Percentiles rank a stretch among this genome's conserved stretches.
Evolutionary conservation across 805 yeast genomes (phyloP).

Genomic region (Wickerhamiella occidentalis): DNA sequence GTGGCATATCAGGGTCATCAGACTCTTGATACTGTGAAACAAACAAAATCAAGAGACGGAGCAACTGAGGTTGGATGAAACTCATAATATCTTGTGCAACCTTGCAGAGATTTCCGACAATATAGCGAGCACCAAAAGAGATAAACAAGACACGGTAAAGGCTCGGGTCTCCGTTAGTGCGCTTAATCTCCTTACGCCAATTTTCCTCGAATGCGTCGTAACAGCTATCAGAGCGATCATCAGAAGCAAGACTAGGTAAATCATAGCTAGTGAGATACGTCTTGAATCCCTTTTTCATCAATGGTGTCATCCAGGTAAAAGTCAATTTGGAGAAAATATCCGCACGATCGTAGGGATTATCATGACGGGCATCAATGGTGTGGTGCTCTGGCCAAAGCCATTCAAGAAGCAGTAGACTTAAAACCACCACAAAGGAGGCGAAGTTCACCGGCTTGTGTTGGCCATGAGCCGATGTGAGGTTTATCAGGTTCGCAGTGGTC

Average conservation of each 20-base stretch:
- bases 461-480: slow-evolving; percentile 19
- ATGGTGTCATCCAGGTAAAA: slow-evolving; percentile 81
- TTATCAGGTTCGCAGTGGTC: slow-evolving; percentile 36
- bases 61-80: slow-evolving; percentile 76
- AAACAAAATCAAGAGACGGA: slow-evolving; percentile 51
- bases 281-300: slow-evolving; percentile 67
- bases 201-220: slow-evolving; percentile 38
- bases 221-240: slow-evolving; percentile 47
- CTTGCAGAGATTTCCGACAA: slow-evolving; percentile 62
- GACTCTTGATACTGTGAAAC: slow-evolving; percentile 36
- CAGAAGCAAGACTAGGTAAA: slow-evolving; percentile 65
- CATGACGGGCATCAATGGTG: slow-evolving; percentile 24
- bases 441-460: slow-evolving; percentile 24
- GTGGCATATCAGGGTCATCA: slow-evolving; percentile 24
- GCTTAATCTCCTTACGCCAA: slow-evolving; percentile 48
- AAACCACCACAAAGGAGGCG: slow-evolving; percentile 30
- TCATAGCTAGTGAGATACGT: slow-evolving; percentile 43
- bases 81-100: slow-evolving; percentile 65
- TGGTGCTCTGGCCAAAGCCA: slow-evolving; percentile 26
- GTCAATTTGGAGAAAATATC: slow-evolving; percentile 66
- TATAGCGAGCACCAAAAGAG: slow-evolving; percentile 64
- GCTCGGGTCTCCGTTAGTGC: slow-evolving; percentile 32
- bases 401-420: slow-evolving; percentile 38
- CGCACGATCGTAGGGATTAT: slow-evolving; percentile 42
- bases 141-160: slow-evolving; percentile 47